Conservation (phyloP, 2,329 filamentous ascomycete genomes). For the Colletotrichum sp. region DNA sequence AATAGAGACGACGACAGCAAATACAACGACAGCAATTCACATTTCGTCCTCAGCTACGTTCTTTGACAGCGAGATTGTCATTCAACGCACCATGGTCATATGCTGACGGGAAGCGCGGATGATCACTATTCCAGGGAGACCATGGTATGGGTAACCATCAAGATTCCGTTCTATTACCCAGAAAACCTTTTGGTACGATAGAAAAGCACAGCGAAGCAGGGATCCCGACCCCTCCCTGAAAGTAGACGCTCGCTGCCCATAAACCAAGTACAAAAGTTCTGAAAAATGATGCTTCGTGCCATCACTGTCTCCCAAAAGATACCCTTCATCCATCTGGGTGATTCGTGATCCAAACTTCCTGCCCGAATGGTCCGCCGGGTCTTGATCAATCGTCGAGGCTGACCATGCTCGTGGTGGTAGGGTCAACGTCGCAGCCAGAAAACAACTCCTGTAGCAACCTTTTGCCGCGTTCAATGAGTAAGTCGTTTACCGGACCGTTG, state of each 20-base stretch:
- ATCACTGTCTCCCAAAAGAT: background rate
- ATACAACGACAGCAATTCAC: background rate
- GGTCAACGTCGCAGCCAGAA: background rate
- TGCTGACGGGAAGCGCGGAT: background rate
- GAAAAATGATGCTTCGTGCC: background rate
- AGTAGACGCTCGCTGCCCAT: background rate
- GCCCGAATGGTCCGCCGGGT: background rate
- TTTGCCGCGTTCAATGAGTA: background rate
- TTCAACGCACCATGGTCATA: background rate
- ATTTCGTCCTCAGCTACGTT: background rate
- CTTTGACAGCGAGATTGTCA: background rate
- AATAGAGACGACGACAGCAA: background rate
- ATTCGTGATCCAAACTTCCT: background rate
- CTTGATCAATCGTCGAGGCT: background rate
- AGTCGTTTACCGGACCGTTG: background rate
- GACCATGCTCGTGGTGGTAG: background rate
- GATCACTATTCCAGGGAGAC: background rate
- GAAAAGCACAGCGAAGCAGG: background rate
- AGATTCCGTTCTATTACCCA: background rate
- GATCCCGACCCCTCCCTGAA: background rate
- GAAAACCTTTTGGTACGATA: background rate
- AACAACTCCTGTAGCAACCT: background rate
- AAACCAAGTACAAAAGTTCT: background rate
- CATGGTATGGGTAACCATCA: background rate
- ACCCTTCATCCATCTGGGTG: background rate